Percentiles rank a stretch among this genome's conserved stretches.
phyloP scores from a whole-genome alignment of 2,329 filamentous ascomycete genomes.

The Neopestalotiopsis sp. region DNA sequence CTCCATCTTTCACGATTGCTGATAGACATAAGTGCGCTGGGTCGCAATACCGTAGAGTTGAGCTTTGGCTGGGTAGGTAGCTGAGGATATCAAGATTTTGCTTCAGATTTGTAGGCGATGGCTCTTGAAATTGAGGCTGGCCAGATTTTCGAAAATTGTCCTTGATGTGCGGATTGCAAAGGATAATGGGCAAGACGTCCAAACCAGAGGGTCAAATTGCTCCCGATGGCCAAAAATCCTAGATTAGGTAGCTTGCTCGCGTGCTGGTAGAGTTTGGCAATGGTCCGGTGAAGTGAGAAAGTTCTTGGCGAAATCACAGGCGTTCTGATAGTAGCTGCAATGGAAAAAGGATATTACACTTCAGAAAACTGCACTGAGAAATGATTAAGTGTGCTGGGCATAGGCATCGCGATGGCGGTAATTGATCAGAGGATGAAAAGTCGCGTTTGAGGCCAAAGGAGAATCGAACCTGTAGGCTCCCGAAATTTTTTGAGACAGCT shows the following conservation, averaged over 20 bases:
- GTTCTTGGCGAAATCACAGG: not conserved
- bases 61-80: not conserved
- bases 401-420: not conserved
- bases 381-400: not conserved
- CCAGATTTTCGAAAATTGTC: not conserved
- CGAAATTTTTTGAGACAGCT: not conserved
- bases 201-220: not conserved
- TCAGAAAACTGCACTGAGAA: not conserved
- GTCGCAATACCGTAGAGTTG: not conserved
- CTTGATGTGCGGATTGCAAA: not conserved
- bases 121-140: not conserved
- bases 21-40: constrained; percentile 25
- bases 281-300: not conserved
- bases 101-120: not conserved
- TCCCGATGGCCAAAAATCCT: not conserved
- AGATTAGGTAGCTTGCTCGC: not conserved
- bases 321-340: not conserved
- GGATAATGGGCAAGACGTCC: not conserved
- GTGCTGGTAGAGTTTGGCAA: not conserved
- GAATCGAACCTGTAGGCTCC: constrained; percentile 6
- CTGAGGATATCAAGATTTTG: not conserved
- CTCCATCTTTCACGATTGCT: constrained; percentile 33
- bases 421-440: not conserved
- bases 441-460: not conserved
- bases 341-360: not conserved